A percentile compares a stretch with the other conserved stretches of the same genome.
These are phyloP conservation scores for Silybum marianum DNA, from an alignment of 129 eudicot species.

Conservation along the genomic window DNA sequence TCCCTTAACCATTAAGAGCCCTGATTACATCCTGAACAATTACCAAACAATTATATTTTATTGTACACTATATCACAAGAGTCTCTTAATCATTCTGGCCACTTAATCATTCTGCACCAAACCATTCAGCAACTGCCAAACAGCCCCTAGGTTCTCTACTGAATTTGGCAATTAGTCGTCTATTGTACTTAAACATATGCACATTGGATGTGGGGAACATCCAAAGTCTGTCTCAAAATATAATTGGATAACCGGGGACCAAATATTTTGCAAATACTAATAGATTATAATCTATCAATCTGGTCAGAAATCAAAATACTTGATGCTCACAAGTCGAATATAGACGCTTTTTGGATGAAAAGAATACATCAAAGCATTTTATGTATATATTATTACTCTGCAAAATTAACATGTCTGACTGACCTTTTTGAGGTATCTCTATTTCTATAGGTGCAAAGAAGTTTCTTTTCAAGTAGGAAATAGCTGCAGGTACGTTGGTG, in stretches of 20 bases:
- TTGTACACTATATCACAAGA: too few relatives aligned
- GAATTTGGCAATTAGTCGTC: not conserved
- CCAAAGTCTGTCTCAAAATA: not conserved
- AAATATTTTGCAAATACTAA: not conserved
- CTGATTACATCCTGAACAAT: too few relatives aligned
- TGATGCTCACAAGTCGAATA: slow-evolving; percentile 1
- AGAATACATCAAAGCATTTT: not conserved
- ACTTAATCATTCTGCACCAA: too few relatives aligned
- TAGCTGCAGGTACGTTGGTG: slow-evolving; percentile 56
- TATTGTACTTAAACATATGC: slow-evolving; percentile 1
- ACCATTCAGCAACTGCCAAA: too few relatives aligned
- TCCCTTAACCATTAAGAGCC: too few relatives aligned
- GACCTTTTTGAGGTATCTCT: slow-evolving; percentile 71
- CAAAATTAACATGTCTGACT: slow-evolving; percentile 14
- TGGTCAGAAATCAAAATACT: not conserved
- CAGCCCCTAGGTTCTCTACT: not conserved
- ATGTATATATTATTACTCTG: not conserved
- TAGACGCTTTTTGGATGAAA: not conserved
- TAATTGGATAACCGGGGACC: not conserved
- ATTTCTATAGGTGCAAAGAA: slow-evolving; percentile 62
- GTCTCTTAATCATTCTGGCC: too few relatives aligned
- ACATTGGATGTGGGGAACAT: not conserved
- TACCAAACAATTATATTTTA: too few relatives aligned
- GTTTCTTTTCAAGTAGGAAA: slow-evolving; percentile 58
- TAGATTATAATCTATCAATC: slow-evolving; percentile 12